Percentiles rank a stretch among this genome's conserved stretches.
Conservation (phyloP, 257 asterid species). For the Jacaranda mimosifolia region DNA sequence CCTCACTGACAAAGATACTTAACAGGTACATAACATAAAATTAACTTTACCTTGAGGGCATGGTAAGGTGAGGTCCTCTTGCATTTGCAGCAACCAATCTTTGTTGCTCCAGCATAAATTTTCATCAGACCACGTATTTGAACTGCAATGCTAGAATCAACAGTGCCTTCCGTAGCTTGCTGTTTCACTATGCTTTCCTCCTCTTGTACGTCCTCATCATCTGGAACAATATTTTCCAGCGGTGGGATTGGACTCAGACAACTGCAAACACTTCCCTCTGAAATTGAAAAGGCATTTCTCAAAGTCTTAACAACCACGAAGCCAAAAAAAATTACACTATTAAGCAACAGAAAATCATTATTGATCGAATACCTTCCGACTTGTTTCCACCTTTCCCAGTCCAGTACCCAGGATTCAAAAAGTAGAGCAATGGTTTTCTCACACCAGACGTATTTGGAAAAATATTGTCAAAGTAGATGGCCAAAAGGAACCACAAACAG, state of each 20-base stretch:
- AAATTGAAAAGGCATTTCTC: constrained; percentile 33
- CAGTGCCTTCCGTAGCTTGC: constrained; percentile 64
- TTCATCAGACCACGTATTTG: constrained; percentile 85
- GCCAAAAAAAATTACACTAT: background rate
- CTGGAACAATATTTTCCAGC: constrained; percentile 65
- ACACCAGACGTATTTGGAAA: constrained; percentile 88
- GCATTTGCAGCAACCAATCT: constrained; percentile 74
- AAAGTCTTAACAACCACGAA: constrained; percentile 31
- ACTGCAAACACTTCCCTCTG: constrained; percentile 88
- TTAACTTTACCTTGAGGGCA: constrained; percentile 75
- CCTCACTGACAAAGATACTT: constrained; percentile 16
- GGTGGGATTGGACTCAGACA: constrained; percentile 65
- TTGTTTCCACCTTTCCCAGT: constrained; percentile 91
- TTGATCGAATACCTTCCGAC: constrained; percentile 62
- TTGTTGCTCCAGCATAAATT: constrained; percentile 73
- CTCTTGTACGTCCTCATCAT: constrained; percentile 89
- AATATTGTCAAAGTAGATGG: constrained; percentile 90
- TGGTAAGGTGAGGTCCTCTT: constrained; percentile 83
- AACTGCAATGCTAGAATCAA: constrained; percentile 72
- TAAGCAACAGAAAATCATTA: constrained; percentile 24
- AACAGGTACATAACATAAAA: background rate
- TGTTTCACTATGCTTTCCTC: constrained; percentile 85
- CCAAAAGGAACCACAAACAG: constrained; percentile 76
- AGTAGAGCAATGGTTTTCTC: constrained; percentile 77
- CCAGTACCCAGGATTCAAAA: constrained; percentile 89